Base-by-base conservation (phyloP, 768 basidiomycete species). In the Pleurotus pulmonarius region DNA sequence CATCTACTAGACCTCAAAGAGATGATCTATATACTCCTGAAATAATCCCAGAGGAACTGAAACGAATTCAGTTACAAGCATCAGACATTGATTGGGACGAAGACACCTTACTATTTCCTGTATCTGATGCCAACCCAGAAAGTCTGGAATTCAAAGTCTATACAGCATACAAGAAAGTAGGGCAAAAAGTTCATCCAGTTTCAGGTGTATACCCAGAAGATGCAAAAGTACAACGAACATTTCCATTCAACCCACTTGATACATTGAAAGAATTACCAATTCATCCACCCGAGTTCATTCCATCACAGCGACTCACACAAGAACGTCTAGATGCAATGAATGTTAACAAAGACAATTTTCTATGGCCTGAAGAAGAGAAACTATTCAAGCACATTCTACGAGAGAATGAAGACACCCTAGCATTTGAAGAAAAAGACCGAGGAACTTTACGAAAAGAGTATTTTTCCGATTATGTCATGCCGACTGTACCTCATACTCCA, bases 401-500 rank as follows among this genome's bases (percentile, higher is more conserved):
- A 3, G 26, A 56, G 7, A 64, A 72, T n/a, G 52, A 68, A 34
- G 8, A 59, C 0, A 64, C 61, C 0, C 61, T 75, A 20, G 66
- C 71, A 16, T 60, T 61, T 13, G 46, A 62, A 52, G 61, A 67
- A 47, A 49, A 45, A 37, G 60, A 66, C 16, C 57, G 55, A 22
- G 58, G 57, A 4, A 56, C 48, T 0, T 58, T 59, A 29, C 7
- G 58, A 13, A 57, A 60, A 20, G 56, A 56, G 0, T 66, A 65
- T 62, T 74, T 65, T 51, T 58, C 24, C 26, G 65, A 62, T 0
- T 66, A 68, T 34, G 64, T 67, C 0, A 70, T 73, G 20, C 71
- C 71, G 0, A 66, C 65, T 2, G 57, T 70, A 0, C 59, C 64
- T 4, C 76, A 78, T 48, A 58, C 54, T 0, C 76, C 75, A 1